Conservation (phyloP, 495 filamentous ascomycete genomes). For the Penicillium pancosmium region DNA sequence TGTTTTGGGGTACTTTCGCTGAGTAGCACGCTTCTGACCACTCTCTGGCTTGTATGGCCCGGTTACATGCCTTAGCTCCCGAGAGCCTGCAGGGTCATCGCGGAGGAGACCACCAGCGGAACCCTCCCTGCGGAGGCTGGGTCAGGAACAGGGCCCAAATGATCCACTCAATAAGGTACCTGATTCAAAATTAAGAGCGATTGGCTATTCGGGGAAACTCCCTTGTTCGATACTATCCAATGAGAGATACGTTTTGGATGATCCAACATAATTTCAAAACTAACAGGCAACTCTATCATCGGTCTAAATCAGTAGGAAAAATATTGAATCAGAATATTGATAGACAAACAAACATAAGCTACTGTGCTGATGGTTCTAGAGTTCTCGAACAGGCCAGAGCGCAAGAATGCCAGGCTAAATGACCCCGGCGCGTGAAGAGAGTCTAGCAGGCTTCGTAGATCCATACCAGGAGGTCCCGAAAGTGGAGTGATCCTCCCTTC, state of each 20-base stretch:
- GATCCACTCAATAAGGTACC: slow-evolving; percentile 13
- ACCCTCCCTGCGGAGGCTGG: slow-evolving; percentile 5
- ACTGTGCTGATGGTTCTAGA: neutral
- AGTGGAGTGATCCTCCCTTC: slow-evolving; percentile 26
- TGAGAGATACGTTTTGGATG: no score
- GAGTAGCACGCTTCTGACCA: neutral
- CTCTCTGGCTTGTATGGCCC: slow-evolving; percentile 2
- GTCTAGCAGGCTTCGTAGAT: slow-evolving; percentile 23
- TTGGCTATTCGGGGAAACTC: neutral
- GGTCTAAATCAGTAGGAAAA: no score
- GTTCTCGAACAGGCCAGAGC: neutral
- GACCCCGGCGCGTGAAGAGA: slow-evolving; percentile 19
- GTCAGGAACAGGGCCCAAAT: slow-evolving; percentile 7
- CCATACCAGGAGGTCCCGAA: slow-evolving; percentile 35
- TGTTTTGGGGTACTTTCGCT: neutral
- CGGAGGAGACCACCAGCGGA: slow-evolving; percentile 5
- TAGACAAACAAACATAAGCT: neutral
- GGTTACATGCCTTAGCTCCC: slow-evolving; percentile 26
- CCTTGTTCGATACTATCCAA: no score
- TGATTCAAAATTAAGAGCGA: neutral
- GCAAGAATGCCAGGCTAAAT: slow-evolving; percentile 19
- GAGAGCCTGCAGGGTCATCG: slow-evolving; percentile 13
- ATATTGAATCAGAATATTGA: no score
- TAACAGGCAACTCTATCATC: no score
- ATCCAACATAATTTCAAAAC: no score